Base-by-base conservation (phyloP, 805 yeast species). In the Wickerhamomyces mucosus region DNA sequence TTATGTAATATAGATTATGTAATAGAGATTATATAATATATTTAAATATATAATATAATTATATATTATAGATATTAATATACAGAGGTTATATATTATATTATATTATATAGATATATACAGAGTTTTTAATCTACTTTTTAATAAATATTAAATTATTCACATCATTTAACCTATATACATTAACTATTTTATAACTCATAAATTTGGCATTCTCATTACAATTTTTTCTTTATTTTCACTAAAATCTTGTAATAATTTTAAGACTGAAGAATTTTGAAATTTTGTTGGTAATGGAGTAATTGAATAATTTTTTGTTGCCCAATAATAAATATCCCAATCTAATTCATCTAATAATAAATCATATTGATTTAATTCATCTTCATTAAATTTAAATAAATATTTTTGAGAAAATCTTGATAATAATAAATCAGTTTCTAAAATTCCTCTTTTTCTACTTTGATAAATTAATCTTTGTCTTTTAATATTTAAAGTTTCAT, bases 321-420 rank as follows among this genome's bases (percentile, higher is more conserved):
- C 95, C 98, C 98, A 89, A 61, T 92, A 92, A 57, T 84, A 92
- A 38, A 92, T 88, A 56, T 92, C 98, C 98, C 98, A 92, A 57
- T 92, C 98, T n/a, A 89, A 73, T 57, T 89, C 94, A 55, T 92
- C 94, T 51, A 92, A 66, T 36, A 92, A 58, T 35, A 66, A 53
- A 50, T 89, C 96, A 55, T 84, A 92, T 55, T 92, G 97, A 28
- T 75, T 79, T 33, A 92, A 62, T 57, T 85, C 80, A 33, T 66
- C 78, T 38, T 61, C 56, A 10, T 68, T 63, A 64, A 92, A 69
- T 1, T 51, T 50, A 23, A 66, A 56, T 40, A 92, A 61, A 50
- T 82, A 72, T 49, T 70, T 71, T 48, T 85, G 75, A 18, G 97
- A 95, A 56, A 88, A 92, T 37, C 86, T 69, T 14, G 92, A 76